Percentiles rank a stretch among this genome's conserved stretches.
Evolutionary conservation across 306 rosid genomes (phyloP).

Genomic region (Rosa persica): DNA sequence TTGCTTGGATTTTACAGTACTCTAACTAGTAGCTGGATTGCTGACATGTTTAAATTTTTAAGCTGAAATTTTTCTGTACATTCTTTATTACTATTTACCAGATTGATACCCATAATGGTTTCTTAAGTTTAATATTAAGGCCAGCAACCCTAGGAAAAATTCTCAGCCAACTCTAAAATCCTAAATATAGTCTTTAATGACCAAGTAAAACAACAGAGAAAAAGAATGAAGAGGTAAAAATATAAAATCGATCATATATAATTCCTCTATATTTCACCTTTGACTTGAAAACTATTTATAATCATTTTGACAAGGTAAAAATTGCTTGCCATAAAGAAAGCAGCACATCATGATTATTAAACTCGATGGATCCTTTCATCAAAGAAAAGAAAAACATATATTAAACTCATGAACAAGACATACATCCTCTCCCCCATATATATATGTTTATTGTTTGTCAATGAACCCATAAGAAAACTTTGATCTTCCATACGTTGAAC

Average conservation of each 20-base stretch:
- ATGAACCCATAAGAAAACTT: background rate
- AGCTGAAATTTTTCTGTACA: background rate
- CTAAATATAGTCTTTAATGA: background rate
- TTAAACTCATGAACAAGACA: background rate
- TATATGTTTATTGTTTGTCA: background rate
- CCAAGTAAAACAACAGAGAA: background rate
- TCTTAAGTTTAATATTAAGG: background rate
- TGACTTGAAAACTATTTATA: background rate
- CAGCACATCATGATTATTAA: conserved; percentile 8
- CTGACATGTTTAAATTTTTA: background rate
- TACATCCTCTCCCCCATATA: too few species aligned
- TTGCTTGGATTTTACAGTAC: background rate
- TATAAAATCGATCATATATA: background rate
- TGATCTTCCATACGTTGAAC: conserved; percentile 11
- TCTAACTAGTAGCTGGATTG: background rate
- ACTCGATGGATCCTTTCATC: background rate
- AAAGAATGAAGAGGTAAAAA: background rate
- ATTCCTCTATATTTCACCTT: background rate
- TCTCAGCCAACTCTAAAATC: background rate
- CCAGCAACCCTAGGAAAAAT: background rate
- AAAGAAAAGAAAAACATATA: background rate
- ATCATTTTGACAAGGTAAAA: conserved; percentile 8
- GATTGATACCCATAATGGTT: background rate
- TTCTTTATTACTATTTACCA: background rate
- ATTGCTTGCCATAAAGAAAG: conserved; percentile 1